phyloP scores from a whole-genome alignment of 208 protist genomes.

The Herpetomonas samuelpessoai region DNA sequence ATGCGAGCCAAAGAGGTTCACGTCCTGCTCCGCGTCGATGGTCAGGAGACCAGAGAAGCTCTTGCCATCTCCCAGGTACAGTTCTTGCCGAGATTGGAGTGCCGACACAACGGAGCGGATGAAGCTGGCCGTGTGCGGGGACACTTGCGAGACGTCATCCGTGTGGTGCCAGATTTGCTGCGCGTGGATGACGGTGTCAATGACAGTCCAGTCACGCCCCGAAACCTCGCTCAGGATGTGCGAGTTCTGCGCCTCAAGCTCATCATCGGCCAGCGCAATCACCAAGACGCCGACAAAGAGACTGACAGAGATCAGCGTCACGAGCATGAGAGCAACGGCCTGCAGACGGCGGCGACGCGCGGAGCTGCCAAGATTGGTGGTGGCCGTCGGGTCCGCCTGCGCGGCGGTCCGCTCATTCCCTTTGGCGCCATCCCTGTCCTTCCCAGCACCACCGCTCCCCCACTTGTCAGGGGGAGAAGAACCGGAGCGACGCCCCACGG shows the following conservation, averaged over 20 bases:
- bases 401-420: not conserved
- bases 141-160: not conserved
- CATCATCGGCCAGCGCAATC: not conserved
- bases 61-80: conserved; percentile 11
- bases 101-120: not conserved
- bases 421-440: not conserved
- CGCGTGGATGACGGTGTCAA: conserved; percentile 1
- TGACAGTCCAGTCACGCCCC: conserved; percentile 4
- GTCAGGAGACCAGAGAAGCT: conserved; percentile 5
- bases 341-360: not conserved
- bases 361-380: not conserved
- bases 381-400: not conserved
- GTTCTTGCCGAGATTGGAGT: not conserved
- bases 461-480: too few species aligned
- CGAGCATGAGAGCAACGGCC: conserved; percentile 6
- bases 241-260: conserved; percentile 2
- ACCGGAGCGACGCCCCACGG: too few species aligned
- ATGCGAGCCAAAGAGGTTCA: conserved; percentile 6
- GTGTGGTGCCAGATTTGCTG: conserved; percentile 12
- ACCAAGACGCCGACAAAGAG: conserved; percentile 9
- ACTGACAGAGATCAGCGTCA: not conserved
- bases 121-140: conserved; percentile 4
- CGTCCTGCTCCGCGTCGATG: not conserved
- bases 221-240: conserved; percentile 2
- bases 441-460: too few species aligned